Conservation (phyloP, 2,329 filamentous ascomycete genomes). For the Diaporthe nobilis region DNA sequence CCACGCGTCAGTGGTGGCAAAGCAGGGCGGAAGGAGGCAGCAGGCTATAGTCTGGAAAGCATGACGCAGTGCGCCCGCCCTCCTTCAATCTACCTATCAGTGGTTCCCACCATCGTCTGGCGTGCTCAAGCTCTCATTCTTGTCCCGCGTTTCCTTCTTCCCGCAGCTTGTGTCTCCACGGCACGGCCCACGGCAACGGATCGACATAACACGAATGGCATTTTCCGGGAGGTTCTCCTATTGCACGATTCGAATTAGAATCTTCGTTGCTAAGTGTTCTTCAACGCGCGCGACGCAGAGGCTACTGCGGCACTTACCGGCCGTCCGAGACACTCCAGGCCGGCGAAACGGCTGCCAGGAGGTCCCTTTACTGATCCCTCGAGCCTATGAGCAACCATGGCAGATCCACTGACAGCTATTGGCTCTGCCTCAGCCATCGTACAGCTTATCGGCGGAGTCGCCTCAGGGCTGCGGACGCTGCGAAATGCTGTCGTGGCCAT, state of each 20-base stretch:
- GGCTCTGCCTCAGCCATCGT: slow-evolving; percentile 17
- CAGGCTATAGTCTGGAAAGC: not conserved
- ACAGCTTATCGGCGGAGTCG: slow-evolving; percentile 29
- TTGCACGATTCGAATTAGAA: not conserved
- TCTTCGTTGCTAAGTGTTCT: not conserved
- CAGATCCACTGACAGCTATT: slow-evolving; percentile 8
- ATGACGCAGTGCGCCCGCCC: slow-evolving; percentile 10
- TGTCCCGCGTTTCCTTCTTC: not conserved
- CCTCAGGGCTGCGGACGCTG: slow-evolving; percentile 5
- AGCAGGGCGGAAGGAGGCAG: slow-evolving; percentile 14
- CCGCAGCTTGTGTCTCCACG: not conserved
- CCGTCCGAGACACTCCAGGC: not conserved
- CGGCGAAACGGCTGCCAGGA: not conserved
- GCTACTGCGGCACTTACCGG: not conserved
- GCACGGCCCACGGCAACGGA: slow-evolving; percentile 17
- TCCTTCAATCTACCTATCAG: slow-evolving; percentile 1
- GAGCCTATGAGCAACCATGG: not conserved
- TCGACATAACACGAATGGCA: slow-evolving; percentile 15
- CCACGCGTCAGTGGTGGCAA: slow-evolving; percentile 20
- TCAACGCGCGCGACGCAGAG: not conserved
- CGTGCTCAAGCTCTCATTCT: not conserved
- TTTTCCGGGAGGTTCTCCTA: not conserved
- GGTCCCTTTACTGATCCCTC: no score
- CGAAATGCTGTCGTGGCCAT: slow-evolving; percentile 20
- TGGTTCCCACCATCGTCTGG: not conserved